Percentiles rank a stretch among this genome's conserved stretches.
phyloP scores from a whole-genome alignment of 805 yeast genomes.

The Soucietia sequanensis region DNA sequence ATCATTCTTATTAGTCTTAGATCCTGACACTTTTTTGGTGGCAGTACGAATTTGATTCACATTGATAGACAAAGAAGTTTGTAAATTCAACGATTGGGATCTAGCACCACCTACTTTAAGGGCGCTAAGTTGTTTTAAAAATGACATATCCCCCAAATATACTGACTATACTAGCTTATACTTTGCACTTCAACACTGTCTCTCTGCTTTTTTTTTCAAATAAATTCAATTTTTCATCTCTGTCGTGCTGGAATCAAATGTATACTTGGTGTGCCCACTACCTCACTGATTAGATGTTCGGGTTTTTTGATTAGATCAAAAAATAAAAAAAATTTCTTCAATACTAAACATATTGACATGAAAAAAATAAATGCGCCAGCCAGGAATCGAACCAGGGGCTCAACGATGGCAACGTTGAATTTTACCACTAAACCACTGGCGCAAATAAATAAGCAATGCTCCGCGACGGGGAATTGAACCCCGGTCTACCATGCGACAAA shows the following conservation, averaged over 20 bases:
- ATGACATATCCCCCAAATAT: too few species aligned
- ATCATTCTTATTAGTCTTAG: conserved; percentile 90
- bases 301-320: too few species aligned
- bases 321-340: too few species aligned
- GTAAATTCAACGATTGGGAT: neutral
- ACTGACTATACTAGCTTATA: too few species aligned
- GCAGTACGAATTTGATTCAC: conserved; percentile 70
- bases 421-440: conserved; percentile 20
- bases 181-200: too few species aligned
- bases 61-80: neutral
- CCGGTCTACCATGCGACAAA: conserved; percentile 21
- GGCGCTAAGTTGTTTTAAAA: neutral
- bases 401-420: conserved; percentile 22
- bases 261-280: too few species aligned
- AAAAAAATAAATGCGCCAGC: conserved; percentile 14
- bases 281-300: too few species aligned
- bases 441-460: conserved; percentile 8
- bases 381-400: conserved; percentile 23
- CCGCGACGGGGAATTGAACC: conserved; percentile 22
- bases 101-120: neutral
- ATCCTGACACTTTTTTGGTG: conserved; percentile 91
- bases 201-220: too few species aligned
- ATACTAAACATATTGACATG: too few species aligned
- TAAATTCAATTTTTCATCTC: too few species aligned
- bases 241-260: too few species aligned